A percentile compares a stretch with the other conserved stretches of the same genome.
These are phyloP conservation scores for Fusarium tjaetaba DNA, from an alignment of 2,329 filamentous ascomycete species.

Conservation along the genomic window DNA sequence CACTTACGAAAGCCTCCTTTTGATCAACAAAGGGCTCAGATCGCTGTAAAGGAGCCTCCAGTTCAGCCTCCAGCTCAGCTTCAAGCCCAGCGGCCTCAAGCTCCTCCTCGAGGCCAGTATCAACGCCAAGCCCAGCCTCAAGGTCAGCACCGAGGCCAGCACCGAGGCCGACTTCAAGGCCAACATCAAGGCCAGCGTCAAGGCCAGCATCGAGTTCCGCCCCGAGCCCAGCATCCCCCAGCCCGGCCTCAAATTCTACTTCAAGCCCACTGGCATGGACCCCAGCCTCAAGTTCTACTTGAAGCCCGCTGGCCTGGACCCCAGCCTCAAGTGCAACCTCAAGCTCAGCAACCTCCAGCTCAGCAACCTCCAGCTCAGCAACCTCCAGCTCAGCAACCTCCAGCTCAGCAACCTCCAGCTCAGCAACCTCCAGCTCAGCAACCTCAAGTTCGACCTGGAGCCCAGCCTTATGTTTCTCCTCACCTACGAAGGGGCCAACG, in stretches of 20 bases:
- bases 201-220: neutral
- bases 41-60: neutral
- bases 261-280: neutral
- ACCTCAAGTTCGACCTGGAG: neutral
- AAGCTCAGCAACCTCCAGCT: neutral
- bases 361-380: neutral
- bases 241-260: neutral
- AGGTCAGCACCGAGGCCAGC: neutral
- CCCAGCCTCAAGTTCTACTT: neutral
- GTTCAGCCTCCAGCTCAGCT: too few relatives aligned
- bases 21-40: too few relatives aligned
- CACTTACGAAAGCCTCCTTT: too few relatives aligned
- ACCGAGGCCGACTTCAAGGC: neutral
- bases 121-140: too few relatives aligned
- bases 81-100: neutral
- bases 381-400: too few relatives aligned
- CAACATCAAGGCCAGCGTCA: neutral
- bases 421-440: neutral
- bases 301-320: neutral
- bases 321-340: neutral
- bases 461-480: neutral
- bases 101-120: neutral
- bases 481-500: neutral
- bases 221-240: neutral
- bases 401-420: too few relatives aligned